Evolutionary conservation across 23 red algal species (phyloP).

Genomic region (Gracilaria gracilis): DNA sequence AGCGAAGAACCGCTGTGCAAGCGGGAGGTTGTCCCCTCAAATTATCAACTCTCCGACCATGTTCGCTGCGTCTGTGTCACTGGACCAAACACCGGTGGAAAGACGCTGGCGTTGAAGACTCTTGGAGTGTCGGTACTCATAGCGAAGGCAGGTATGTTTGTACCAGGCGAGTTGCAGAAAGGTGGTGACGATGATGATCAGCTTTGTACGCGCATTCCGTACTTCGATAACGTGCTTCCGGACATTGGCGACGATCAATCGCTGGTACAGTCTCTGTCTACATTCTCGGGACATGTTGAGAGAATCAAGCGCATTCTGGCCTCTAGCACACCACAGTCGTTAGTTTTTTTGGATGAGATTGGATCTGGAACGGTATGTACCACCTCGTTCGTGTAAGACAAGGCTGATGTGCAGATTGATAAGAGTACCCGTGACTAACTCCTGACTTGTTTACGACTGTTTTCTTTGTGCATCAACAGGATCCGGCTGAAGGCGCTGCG

Average conservation of each 20-base stretch:
- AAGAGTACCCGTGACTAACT: not conserved
- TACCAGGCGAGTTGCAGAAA: slow-evolving; percentile 32
- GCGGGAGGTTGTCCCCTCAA: slow-evolving; percentile 71
- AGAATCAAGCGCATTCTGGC: slow-evolving; percentile 88
- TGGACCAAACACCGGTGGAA: slow-evolving; percentile 96
- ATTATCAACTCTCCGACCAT: slow-evolving; percentile 60
- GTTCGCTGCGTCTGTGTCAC: slow-evolving; percentile 86
- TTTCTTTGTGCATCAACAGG: slow-evolving; percentile 40
- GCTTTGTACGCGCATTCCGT: slow-evolving; percentile 76
- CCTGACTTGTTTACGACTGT: not conserved
- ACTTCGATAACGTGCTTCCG: slow-evolving; percentile 87
- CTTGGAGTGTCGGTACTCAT: slow-evolving; percentile 86
- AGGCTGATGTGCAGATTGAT: not conserved
- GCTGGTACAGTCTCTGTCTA: slow-evolving; percentile 83
- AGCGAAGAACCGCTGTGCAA: slow-evolving; percentile 30
- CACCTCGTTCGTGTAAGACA: not conserved
- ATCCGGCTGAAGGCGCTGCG: slow-evolving; percentile 94
- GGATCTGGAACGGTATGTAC: slow-evolving; percentile 91
- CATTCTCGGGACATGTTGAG: slow-evolving; percentile 92
- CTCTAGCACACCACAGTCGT: slow-evolving; percentile 41
- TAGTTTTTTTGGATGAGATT: slow-evolving; percentile 97
- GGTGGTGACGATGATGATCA: slow-evolving; percentile 38
- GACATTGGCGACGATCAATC: slow-evolving; percentile 99
- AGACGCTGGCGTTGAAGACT: slow-evolving; percentile 91
- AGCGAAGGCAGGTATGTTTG: slow-evolving; percentile 91